phyloP scores from a whole-genome alignment of 108 stramenopile species.

The Skeletonema tropicum region DNA sequence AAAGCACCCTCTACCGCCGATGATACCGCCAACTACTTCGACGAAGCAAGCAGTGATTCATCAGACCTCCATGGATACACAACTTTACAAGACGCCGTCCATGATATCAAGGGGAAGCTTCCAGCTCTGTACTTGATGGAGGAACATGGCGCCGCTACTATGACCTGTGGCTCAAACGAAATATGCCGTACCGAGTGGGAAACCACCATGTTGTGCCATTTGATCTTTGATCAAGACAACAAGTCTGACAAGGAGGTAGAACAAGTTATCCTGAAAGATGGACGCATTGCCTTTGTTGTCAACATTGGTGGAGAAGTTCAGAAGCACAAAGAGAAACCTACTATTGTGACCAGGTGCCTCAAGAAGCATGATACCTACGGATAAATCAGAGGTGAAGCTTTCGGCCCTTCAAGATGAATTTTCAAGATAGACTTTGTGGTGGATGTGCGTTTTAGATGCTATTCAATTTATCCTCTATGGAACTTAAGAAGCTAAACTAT shows the following conservation, averaged over 20 bases:
- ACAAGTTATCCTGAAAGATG: neutral
- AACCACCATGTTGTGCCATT: conserved; percentile 7
- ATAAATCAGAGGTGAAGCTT: neutral
- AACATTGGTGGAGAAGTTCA: neutral
- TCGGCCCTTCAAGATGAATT: neutral
- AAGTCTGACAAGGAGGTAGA: neutral
- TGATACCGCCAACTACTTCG: conserved; percentile 7
- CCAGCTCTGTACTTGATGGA: conserved; percentile 14
- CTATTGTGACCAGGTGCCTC: conserved; percentile 5
- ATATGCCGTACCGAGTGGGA: conserved; percentile 5
- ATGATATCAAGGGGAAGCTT: neutral
- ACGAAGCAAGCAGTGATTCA: conserved; percentile 9
- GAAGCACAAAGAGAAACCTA: neutral
- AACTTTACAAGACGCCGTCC: neutral
- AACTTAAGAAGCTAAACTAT: neutral
- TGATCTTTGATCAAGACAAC: neutral
- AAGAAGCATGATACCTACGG: conserved; percentile 4
- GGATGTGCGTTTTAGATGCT: neutral
- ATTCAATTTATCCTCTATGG: neutral
- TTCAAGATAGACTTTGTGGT: neutral
- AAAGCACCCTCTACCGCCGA: neutral
- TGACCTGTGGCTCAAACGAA: conserved; percentile 9
- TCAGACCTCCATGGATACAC: neutral
- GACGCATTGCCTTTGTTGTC: neutral
- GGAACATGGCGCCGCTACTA: conserved; percentile 5